Conservation (phyloP, 495 filamentous ascomycete genomes). For the Aspergillus haitiensis region DNA sequence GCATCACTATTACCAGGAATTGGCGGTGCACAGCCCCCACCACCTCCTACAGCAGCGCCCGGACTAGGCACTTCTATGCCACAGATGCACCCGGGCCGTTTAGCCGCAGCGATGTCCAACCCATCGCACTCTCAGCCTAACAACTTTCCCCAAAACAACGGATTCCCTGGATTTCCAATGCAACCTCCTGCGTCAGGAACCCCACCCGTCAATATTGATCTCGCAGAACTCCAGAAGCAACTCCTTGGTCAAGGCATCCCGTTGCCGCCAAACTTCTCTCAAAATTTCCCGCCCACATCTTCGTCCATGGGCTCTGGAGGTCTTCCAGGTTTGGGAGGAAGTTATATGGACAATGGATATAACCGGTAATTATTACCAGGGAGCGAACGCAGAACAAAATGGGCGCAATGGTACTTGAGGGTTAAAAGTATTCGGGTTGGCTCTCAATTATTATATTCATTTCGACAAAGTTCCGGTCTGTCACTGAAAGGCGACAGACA, state of each 20-base stretch:
- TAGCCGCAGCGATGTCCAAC: conserved; percentile 49
- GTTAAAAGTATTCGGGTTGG: conserved; percentile 19
- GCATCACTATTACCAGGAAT: conserved; percentile 48
- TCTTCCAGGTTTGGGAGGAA: conserved; percentile 49
- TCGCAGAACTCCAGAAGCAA: conserved; percentile 63
- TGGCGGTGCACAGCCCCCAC: conserved; percentile 49
- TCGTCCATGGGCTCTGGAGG: conserved; percentile 37
- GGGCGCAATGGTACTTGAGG: conserved; percentile 11
- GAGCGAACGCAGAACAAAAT: not conserved
- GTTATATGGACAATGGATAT: conserved; percentile 34
- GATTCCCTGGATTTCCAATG: conserved; percentile 45
- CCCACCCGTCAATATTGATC: conserved; percentile 61
- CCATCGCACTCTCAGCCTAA: conserved; percentile 35
- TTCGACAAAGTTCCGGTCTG: not conserved
- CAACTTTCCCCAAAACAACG: conserved; percentile 29
- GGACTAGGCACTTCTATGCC: conserved; percentile 52
- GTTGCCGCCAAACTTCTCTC: conserved; percentile 43
- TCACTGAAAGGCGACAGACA: not conserved
- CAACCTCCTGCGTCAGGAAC: conserved; percentile 48
- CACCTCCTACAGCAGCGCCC: conserved; percentile 30
- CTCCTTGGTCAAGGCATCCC: conserved; percentile 42
- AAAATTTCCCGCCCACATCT: conserved; percentile 48
- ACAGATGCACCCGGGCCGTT: conserved; percentile 53
- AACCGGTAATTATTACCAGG: conserved; percentile 33
- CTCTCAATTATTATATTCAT: not conserved